Evolutionary conservation across 1,284 basidiomycete genomes (phyloP), one percentile per base, ranked within the genome.

Genomic region (Cutaneotrichosporon sp.): DNA sequence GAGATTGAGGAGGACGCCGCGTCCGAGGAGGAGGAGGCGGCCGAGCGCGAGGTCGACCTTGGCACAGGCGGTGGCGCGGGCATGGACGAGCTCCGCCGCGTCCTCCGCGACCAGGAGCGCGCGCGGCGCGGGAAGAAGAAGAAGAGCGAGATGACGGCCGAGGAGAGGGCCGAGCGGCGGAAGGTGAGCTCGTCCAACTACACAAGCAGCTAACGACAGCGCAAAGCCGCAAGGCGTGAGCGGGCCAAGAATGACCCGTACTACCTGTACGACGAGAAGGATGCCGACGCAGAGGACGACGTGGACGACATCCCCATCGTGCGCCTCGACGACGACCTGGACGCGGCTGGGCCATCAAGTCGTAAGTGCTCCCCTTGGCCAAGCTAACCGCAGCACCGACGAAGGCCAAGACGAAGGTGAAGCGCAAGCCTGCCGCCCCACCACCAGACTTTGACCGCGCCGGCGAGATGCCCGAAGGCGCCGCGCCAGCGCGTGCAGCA

Each of bases 241-340:
- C 85, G 88, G 68, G 82, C 87, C 66, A 85, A 85, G 54, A 89
- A 91, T 67, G 91, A 95, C 75, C 92, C 92, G 10, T 95, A 92
- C 79, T 95, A 95, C 73, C 87, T 95, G 64, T 83, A 86, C 42
- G 74, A 75, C 60, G 67, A 72, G 53, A 65, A 66, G 33, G 89
- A 86, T 58, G 72, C 80, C 50, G 82, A 78, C 18, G 90, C 93
- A 18, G 89, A 86, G 50, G 81, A 78, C 18, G 90, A 94, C 71
- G 71, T 95, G 14, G 92, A 93, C 69, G 84, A 86, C 5, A 95
- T 95, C 77, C 91, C 93, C 0, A 86, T 95, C 29, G 89, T 94
- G 27, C 85, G 81, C 66, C 81, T 95, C 34, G 91, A 95, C 45
- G 62, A 64, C 4, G 70, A 72, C 43, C 59, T 72, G 24, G 58